Evolutionary conservation across 352 stramenopile species (phyloP).

Genomic region (Phytopythium boreale): DNA sequence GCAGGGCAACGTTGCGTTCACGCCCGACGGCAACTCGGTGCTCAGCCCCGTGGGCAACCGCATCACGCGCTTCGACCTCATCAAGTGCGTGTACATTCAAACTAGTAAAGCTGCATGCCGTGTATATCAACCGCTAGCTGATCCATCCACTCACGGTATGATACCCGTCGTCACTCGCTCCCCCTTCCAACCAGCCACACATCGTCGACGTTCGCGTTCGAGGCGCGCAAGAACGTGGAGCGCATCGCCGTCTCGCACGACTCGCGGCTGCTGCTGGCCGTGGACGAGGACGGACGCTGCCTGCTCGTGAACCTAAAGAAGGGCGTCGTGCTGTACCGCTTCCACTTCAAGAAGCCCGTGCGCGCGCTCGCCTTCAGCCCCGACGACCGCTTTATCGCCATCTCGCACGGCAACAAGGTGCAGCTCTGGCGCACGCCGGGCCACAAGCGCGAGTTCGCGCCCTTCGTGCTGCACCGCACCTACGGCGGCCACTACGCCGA

Average conservation of each 20-base stretch:
- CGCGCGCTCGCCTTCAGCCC: conserved; percentile 86
- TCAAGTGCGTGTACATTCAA: conserved; percentile 59
- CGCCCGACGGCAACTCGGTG: conserved; percentile 90
- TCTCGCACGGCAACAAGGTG: conserved; percentile 89
- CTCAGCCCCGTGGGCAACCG: conserved; percentile 93
- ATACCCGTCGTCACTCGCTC: neutral
- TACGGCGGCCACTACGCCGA: conserved; percentile 90
- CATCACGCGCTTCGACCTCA: conserved; percentile 93
- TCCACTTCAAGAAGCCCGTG: conserved; percentile 93
- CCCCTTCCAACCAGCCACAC: conserved; percentile 51
- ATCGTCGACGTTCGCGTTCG: conserved; percentile 89
- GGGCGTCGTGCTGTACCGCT: conserved; percentile 89
- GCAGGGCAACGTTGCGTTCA: conserved; percentile 93
- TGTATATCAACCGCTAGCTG: no score
- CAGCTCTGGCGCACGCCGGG: conserved; percentile 90
- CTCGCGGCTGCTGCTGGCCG: conserved; percentile 84
- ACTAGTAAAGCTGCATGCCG: no score
- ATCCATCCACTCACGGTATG: no score
- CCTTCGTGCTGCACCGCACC: conserved; percentile 86
- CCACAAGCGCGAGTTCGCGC: conserved; percentile 87
- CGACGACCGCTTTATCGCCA: conserved; percentile 86
- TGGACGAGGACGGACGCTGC: conserved; percentile 89
- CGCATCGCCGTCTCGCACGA: conserved; percentile 86
- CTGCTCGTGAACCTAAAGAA: conserved; percentile 90
- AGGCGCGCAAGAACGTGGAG: conserved; percentile 89